Evolutionary conservation across 257 asterid species (phyloP), one percentile per base, ranked within the genome.

Genomic region (Jacaranda mimosifolia): DNA sequence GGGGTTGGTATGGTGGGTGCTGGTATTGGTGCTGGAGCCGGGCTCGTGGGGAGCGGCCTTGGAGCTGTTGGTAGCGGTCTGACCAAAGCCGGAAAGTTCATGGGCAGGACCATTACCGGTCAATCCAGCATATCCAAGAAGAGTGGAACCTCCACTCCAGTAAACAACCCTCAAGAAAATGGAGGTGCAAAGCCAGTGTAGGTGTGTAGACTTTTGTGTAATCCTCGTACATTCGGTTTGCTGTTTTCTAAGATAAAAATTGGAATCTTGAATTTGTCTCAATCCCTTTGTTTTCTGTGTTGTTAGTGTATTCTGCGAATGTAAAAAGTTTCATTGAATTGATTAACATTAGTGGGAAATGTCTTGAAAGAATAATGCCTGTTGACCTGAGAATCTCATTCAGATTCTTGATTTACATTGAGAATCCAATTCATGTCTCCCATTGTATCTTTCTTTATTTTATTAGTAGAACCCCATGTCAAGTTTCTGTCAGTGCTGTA

Each of bases 31-130:
- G 89, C 89, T 67, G 96, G 94, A 17, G 92, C 82, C 0, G 98
- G 94, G 7, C 42, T 88, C 0, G 94, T 91, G 10, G 97, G 97
- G 11, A 84, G 74, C 2, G 98, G 98, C 5, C 69, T 94, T 43
- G 97, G 97, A 59, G 97, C 94, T 12, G 96, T 94, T 72, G 88
- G 96, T 9, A 91, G 92, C 53, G 98, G 99, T 4, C 78, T 94
- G 49, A 85, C 88, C 78, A 94, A 92, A 87, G 99, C 99, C 10
- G 98, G 97, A 42, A 91, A 89, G 83, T 92, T 92, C 83, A 88
- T 95, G 97, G 96, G 96, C 3, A 83, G 98, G 85, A 91, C 97
- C 58, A 86, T 92, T 49, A 91, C 98, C 21, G 98, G 89, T 49
- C 90, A 86, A 6, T 87, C 93, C 10, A 79, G 84, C 64, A 73